Base-by-base conservation (phyloP, 2,329 filamentous ascomycete species). In the Huntiella savannae region DNA sequence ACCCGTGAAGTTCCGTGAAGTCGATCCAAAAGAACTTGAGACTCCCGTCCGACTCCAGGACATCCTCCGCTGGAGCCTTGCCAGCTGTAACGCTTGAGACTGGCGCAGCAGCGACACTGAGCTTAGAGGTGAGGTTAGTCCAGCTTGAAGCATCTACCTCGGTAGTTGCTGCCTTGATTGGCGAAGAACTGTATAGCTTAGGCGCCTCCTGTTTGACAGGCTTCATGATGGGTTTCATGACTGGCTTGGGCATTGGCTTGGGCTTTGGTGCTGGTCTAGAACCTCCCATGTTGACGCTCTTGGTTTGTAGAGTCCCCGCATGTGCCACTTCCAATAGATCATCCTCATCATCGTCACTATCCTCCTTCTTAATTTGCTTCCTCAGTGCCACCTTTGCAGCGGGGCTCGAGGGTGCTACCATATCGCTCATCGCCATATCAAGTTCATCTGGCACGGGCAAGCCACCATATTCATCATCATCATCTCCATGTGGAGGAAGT, bases 1-100 rank as follows among this genome's bases (percentile, higher is more conserved):
- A 91, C 49, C 88, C 88, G 55, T 87, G 86, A 58, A 94, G 68
- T 58, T 98, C 91, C 1, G 81, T 85, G 57, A 94, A 98, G 61
- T 98, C 91, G 5, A 83, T 81, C 91, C 91, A 98, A 65, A 95
- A 98, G 66, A 98, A 85, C 54, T 80, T 79, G 28, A 98, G 68
- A 54, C 82, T 92, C 33, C 88, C 91, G 56, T 98, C 87, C 52
- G 83, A 77, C 59, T 96, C 88, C n/a, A 93, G 64, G n/a, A 83
- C 86, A 60, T 93, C 81, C 52, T 81, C 75, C 49, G 83, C 71
- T 52, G 80, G 77, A 42, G 95, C 71, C 62, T 96, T 98, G 36
- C 86, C 86, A 19, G 67, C 66, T 33, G 68, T 65, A 52, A 85
- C 79, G 3, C 73, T 59, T n/a, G 37, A 32, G 4, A 72, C 67